These are phyloP conservation scores for Jimgerdemannia lactiflua DNA, from an alignment of 192 early-diverging fungal species.

Conservation along the genomic window DNA sequence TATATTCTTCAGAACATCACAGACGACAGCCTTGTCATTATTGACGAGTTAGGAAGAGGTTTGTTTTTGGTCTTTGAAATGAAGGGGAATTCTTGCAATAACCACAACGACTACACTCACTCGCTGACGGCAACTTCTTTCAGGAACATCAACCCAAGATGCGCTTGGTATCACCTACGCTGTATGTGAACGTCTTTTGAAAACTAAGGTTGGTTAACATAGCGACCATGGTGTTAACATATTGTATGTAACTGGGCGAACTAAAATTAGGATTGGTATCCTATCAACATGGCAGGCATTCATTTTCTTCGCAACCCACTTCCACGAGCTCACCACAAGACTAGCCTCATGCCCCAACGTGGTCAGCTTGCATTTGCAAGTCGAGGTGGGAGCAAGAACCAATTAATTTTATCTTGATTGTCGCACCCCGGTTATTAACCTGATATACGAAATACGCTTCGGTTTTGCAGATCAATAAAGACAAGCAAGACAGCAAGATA, in stretches of 20 bases:
- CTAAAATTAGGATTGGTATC: too few species aligned
- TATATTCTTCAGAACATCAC: conserved; percentile 77
- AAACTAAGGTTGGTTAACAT: neutral
- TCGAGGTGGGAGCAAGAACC: conserved; percentile 23
- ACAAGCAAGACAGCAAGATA: conserved; percentile 19
- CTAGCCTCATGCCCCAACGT: conserved; percentile 57
- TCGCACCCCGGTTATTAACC: too few species aligned
- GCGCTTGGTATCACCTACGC: conserved; percentile 4
- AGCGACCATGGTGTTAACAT: too few species aligned
- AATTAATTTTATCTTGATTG: neutral
- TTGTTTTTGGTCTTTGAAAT: conserved; percentile 9
- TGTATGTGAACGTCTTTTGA: neutral
- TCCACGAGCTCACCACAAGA: conserved; percentile 57
- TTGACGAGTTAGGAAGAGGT: conserved; percentile 88
- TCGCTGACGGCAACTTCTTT: too few species aligned
- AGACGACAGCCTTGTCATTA: conserved; percentile 68
- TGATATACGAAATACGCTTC: neutral
- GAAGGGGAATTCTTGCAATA: neutral
- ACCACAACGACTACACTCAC: too few species aligned
- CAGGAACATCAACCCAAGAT: conserved; percentile 5
- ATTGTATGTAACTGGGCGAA: too few species aligned
- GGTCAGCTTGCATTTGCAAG: conserved; percentile 55
- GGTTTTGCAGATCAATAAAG: neutral
- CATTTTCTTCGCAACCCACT: conserved; percentile 79
- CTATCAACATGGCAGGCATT: conserved; percentile 33